phyloP scores from a whole-genome alignment of 257 asterid genomes.

The Ballota nigra region DNA sequence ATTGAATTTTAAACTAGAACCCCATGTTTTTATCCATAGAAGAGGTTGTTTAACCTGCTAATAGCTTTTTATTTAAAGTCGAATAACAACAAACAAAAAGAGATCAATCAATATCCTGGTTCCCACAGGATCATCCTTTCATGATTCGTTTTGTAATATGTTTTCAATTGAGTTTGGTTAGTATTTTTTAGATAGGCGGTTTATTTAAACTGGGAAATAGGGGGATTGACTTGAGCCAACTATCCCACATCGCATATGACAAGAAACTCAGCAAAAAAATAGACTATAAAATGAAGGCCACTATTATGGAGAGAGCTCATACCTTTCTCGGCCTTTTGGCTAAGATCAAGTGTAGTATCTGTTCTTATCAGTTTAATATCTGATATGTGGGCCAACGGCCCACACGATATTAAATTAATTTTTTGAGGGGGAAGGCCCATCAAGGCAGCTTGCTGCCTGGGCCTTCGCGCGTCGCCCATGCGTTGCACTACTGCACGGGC shows the following conservation, averaged over 20 bases:
- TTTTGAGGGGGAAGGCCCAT: too few species aligned
- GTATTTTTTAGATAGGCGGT: background rate
- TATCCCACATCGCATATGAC: background rate
- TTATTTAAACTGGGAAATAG: background rate
- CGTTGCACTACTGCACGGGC: background rate
- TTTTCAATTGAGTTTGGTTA: background rate
- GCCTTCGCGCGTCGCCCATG: background rate
- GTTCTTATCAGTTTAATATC: constrained; percentile 81
- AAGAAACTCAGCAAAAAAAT: background rate
- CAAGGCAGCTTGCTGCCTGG: too few species aligned
- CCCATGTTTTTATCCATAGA: too few species aligned
- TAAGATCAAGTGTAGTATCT: constrained; percentile 82
- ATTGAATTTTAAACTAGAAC: too few species aligned
- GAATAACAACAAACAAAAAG: too few species aligned
- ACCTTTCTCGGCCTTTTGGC: constrained; percentile 84
- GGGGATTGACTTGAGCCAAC: background rate
- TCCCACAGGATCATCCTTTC: too few species aligned
- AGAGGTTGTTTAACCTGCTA: too few species aligned
- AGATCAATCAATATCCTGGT: too few species aligned
- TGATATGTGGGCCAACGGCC: constrained; percentile 33
- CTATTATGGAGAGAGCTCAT: background rate
- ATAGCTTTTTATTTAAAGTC: too few species aligned
- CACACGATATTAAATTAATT: too few species aligned
- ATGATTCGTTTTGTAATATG: too few species aligned
- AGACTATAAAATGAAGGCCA: too few species aligned